Evolutionary conservation across 176 grass and related monocot genomes (phyloP), one percentile per base, ranked within the genome.

Genomic region (Saccharum spontaneum): DNA sequence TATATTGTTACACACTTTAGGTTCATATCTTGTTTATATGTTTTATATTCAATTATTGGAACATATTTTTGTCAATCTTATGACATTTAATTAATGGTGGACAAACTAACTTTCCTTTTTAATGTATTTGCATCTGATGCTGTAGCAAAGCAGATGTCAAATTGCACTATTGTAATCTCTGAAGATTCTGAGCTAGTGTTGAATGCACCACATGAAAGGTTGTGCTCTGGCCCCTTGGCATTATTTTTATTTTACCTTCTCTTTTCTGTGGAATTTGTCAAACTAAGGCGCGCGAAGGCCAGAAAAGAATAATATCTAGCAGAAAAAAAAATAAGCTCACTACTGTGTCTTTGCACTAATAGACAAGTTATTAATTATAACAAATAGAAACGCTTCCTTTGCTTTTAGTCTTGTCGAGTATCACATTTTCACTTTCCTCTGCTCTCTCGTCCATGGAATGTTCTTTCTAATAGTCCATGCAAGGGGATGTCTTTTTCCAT

Each of bases 81-180:
- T 69, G n/a, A 16, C 4, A 36, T 50, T 75, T 52, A 87, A 63
- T 33, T 61, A 74, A 84, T 39, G 7, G 80, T 39, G 7, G 31
- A 79, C 33, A 79, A 67, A 69, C 45, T 71, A 22, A 26, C 33
- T 68, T 83, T 80, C 69, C 59, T 80, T 54, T 18, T 87, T 90
- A 84, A 80, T 84, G 69, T 46, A 63, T 49, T 80, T 90, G 85
- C 75, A 90, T 90, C 89, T 11, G 85, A 90, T 90, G 80, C 89
- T 80, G 40, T 79, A 84, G 75, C 80, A 87, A 75, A 84, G 85
- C 50, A 87, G 76, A 52, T 69, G 74, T 84, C 85, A 90, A 80
- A 74, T 87, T 87, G 80, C 62, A 70, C 40, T 76, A 87, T 84
- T 84, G 61, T 83, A 80, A 84, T 65, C 12, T 44, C 69, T 59